Percentiles rank a stretch among this genome's conserved stretches.
phyloP scores from a whole-genome alignment of 2,329 filamentous ascomycete species.

The Paraphoma chrysanthemicola region DNA sequence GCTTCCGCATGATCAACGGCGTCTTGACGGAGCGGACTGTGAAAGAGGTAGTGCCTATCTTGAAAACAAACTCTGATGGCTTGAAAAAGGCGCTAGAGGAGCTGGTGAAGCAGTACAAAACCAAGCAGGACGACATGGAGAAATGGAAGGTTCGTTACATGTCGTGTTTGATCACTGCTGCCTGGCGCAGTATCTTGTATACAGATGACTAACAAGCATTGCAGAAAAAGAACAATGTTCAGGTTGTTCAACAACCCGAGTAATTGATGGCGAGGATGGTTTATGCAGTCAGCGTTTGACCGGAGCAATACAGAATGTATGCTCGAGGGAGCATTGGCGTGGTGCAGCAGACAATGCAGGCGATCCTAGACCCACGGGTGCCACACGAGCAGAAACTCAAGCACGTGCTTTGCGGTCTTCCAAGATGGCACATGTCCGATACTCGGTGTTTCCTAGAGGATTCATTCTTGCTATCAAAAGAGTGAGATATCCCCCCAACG shows the following conservation, averaged over 20 bases:
- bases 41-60: conserved; percentile 85
- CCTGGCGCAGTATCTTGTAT: not conserved
- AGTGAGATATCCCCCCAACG: too few relatives aligned
- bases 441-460: too few relatives aligned
- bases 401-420: too few relatives aligned
- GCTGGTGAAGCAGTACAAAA: conserved; percentile 94
- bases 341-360: conserved; percentile 13
- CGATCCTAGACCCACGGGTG: conserved; percentile 10
- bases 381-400: not conserved
- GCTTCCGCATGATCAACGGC: conserved; percentile 98
- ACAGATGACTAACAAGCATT: conserved; percentile 16
- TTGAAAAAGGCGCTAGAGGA: conserved; percentile 94
- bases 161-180: not conserved
- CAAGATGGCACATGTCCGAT: too few relatives aligned
- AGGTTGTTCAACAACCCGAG: conserved; percentile 77
- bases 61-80: conserved; percentile 93
- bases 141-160: conserved; percentile 85
- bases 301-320: conserved; percentile 18
- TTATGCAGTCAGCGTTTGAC: conserved; percentile 22
- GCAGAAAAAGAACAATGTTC: conserved; percentile 89
- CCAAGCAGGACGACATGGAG: conserved; percentile 92
- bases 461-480: too few relatives aligned
- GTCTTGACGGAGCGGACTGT: conserved; percentile 94
- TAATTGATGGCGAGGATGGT: conserved; percentile 11
- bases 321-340: conserved; percentile 20